phyloP scores from a whole-genome alignment of 306 rosid species.

The Vachellia collinsii region DNA sequence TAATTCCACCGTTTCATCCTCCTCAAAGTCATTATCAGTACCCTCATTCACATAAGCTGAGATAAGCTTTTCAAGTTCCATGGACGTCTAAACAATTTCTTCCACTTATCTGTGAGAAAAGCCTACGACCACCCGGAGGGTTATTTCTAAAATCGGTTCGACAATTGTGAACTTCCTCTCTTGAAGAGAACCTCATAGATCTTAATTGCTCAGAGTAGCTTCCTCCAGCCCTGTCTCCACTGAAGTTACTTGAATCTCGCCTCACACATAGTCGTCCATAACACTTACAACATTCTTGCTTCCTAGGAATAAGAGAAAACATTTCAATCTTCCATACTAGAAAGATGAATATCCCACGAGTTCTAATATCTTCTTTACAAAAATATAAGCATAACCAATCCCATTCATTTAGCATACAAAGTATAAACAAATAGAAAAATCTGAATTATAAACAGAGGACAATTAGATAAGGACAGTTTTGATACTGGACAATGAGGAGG shows the following conservation, averaged over 20 bases:
- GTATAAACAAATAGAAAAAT: background rate
- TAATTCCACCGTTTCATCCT: conserved; percentile 8
- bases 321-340: background rate
- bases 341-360: background rate
- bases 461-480: background rate
- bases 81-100: background rate
- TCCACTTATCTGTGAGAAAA: conserved; percentile 12
- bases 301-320: conserved; percentile 12
- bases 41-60: background rate
- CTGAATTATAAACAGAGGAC: background rate
- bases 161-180: background rate
- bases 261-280: background rate
- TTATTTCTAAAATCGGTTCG: background rate
- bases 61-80: conserved; percentile 2
- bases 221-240: conserved; percentile 1
- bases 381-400: background rate
- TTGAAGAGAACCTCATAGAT: background rate
- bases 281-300: conserved; percentile 4
- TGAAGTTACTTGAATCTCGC: background rate
- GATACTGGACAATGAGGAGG: background rate
- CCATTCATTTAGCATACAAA: background rate
- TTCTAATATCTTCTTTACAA: too few relatives aligned
- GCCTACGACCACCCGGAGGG: background rate
- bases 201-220: conserved; percentile 1
- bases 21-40: background rate